phyloP scores from a whole-genome alignment of 805 yeast species.

The Phaffomyces opuntiae region DNA sequence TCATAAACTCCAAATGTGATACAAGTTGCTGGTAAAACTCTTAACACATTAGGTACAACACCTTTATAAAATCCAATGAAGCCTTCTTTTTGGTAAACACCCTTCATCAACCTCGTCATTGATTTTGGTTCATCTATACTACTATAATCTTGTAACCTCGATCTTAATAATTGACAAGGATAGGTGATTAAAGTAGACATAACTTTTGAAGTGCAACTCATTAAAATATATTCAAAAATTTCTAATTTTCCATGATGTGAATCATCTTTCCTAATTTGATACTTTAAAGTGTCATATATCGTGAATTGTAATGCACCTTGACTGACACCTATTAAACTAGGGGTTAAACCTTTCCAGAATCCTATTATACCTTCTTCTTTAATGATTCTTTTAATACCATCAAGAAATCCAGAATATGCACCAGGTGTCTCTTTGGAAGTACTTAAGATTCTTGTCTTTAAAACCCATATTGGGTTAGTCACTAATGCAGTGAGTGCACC shows the following conservation, averaged over 20 bases:
- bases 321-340: conserved; percentile 73
- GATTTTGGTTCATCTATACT: conserved; percentile 23
- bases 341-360: conserved; percentile 68
- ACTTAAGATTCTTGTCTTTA: conserved; percentile 69
- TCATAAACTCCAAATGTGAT: conserved; percentile 86
- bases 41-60: conserved; percentile 60
- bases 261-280: conserved; percentile 20
- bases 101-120: conserved; percentile 27
- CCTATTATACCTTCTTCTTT: conserved; percentile 51
- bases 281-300: conserved; percentile 73
- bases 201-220: conserved; percentile 65
- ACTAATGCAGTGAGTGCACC: conserved; percentile 69
- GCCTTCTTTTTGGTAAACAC: conserved; percentile 47
- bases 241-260: conserved; percentile 26
- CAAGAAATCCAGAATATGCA: conserved; percentile 51
- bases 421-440: conserved; percentile 32
- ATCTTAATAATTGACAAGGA: conserved; percentile 76
- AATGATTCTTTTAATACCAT: conserved; percentile 46
- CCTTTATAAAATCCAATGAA: conserved; percentile 77
- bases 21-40: conserved; percentile 92
- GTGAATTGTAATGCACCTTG: conserved; percentile 90
- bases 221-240: conserved; percentile 51
- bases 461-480: conserved; percentile 94
- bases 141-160: conserved; percentile 59
- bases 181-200: conserved; percentile 62